These are phyloP conservation scores for Lenwebbia sp. DNA, from an alignment of 345 rosid genomes.

Conservation along the genomic window DNA sequence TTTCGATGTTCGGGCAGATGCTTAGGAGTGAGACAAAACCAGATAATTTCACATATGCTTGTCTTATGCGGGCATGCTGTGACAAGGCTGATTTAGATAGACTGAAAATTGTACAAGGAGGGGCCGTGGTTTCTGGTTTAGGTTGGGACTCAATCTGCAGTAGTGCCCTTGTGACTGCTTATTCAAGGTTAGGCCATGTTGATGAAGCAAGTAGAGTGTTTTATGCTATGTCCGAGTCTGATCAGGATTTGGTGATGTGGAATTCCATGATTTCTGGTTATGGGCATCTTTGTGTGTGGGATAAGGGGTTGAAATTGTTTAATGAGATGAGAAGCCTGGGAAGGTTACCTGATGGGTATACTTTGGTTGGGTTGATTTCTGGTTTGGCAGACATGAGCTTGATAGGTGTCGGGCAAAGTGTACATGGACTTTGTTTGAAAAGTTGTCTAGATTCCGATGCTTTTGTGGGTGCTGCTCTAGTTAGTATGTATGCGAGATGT, in stretches of 20 bases:
- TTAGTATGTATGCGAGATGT: conserved; percentile 67
- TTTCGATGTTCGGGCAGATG: conserved; percentile 35
- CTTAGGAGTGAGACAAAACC: conserved; percentile 37
- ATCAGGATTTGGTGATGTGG: conserved; percentile 72
- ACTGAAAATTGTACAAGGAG: conserved; percentile 50
- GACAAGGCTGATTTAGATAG: conserved; percentile 34
- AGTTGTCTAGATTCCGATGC: conserved; percentile 35
- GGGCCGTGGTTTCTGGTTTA: conserved; percentile 39
- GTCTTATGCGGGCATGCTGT: conserved; percentile 47
- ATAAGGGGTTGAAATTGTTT: conserved; percentile 39
- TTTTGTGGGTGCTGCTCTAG: conserved; percentile 54
- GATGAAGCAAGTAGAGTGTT: conserved; percentile 55
- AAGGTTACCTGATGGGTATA: conserved; percentile 53
- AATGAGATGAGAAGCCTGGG: conserved; percentile 36
- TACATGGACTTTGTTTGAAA: conserved; percentile 73
- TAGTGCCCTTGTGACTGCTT: conserved; percentile 58
- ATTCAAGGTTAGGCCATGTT: conserved; percentile 41
- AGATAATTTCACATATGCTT: conserved; percentile 66
- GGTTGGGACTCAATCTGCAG: conserved; percentile 43
- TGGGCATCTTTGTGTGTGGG: conserved; percentile 38
- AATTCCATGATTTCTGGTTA: conserved; percentile 75
- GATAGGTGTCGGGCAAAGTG: conserved; percentile 32
- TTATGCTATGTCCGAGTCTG: conserved; percentile 21
- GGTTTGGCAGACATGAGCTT: conserved; percentile 36
- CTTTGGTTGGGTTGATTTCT: conserved; percentile 47